phyloP scores from a whole-genome alignment of 176 grass and related monocot genomes.

The Bothriochloa decipiens region DNA sequence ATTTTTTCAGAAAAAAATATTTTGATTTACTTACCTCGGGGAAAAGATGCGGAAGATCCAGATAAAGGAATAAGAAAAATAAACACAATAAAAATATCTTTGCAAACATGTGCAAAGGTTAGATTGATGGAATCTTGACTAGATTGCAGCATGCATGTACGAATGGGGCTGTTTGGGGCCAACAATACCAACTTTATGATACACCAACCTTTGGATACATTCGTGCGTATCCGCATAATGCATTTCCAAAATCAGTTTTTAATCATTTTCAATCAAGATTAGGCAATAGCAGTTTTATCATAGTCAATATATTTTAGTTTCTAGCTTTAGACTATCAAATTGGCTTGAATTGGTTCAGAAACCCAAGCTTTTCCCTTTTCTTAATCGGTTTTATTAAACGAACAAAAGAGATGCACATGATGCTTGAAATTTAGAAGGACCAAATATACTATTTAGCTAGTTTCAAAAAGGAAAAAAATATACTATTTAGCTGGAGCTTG shows the following conservation, averaged over 20 bases:
- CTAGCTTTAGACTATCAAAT: neutral
- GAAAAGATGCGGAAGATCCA: slow-evolving; percentile 4
- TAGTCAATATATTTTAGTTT: slow-evolving; percentile 15
- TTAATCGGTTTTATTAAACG: neutral
- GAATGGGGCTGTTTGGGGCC: slow-evolving; percentile 23
- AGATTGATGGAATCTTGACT: slow-evolving; percentile 24
- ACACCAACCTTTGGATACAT: slow-evolving; percentile 39
- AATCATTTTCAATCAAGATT: neutral
- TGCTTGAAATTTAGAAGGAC: too few relatives aligned
- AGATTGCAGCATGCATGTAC: slow-evolving; percentile 4
- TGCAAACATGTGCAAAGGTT: slow-evolving; percentile 13
- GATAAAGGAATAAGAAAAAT: neutral
- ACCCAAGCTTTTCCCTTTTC: neutral
- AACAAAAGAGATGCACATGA: neutral
- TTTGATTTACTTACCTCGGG: slow-evolving; percentile 37
- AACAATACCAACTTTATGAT: slow-evolving; percentile 35
- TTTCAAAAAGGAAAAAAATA: too few relatives aligned
- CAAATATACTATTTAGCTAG: too few relatives aligned
- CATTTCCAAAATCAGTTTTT: neutral
- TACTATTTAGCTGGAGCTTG: too few relatives aligned
- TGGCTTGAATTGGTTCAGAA: neutral
- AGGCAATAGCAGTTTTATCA: neutral
- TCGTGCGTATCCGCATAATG: neutral
- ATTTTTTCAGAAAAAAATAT: too few relatives aligned
- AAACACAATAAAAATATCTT: slow-evolving; percentile 8